Base-by-base conservation (phyloP, 257 asterid species). In the Gentiana dahurica region DNA sequence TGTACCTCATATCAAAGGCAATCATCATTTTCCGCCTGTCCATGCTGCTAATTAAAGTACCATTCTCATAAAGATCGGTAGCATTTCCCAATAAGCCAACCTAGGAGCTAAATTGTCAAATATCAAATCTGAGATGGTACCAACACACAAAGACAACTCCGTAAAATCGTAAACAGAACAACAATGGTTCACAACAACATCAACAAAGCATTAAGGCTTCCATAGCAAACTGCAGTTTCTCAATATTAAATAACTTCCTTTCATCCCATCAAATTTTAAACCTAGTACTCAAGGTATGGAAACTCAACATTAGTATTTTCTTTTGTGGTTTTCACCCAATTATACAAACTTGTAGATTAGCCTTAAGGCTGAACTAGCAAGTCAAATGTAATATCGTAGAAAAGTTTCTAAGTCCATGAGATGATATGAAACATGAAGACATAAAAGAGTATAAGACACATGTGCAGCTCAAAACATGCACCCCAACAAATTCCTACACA, bases 71-170 rank as follows among this genome's bases (percentile, higher is more conserved):
- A 70, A 90, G 79, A 71, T 87, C 91, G 39, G 86, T 83, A 60
- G 96, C 91, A 83, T 90, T 90, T 73, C 98, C 96, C 79, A 90
- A 66, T 60, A 90, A 83, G 59, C 98, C 96, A 12, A 87, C 94
- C 98, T 87, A 62, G 59, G 67, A 51, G 58, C 51, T 67, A 38
- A 54, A 33, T 63, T 51, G 47, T 61, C 50, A 65, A 66, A 58
- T 24, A 12, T 49, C 51, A 50, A 10, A 24, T 7, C 12, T 11
- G 38, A 56, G 51, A 49, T 9, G 38, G 51, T 44, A 35, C n/a
- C 34, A 33, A 53, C 13, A 53, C 34, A 52, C 3, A 33, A 13
- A 8, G 11, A 8, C 4, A 35, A 53, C 36, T 53, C 41, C 36
- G 35, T 15, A 12, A 41, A 10, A 5, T 39, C 8, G 45, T 8